Evolutionary conservation across 805 yeast species (phyloP), one percentile per base, ranked within the genome.

Genomic region (Candida glaebosa): DNA sequence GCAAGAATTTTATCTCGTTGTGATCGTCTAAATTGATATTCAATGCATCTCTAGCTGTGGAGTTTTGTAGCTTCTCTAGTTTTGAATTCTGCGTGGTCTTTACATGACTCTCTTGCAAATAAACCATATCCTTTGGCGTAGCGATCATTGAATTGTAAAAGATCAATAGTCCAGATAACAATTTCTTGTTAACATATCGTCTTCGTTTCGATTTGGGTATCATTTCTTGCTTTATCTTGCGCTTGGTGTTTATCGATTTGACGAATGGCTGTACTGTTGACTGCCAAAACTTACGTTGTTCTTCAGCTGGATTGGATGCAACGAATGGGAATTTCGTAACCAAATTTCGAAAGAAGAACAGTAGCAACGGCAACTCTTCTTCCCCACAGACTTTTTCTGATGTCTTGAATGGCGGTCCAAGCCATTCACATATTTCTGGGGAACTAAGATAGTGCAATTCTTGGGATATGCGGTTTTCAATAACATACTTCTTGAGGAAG

Each of bases 401-500:
- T 25, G 61, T 51, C 17, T 70, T 60, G 59, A 91, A 91, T 1
- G 98, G 98, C 16, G 74, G 73, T 0, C 97, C 97, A 50, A 91
- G 75, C 38, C 75, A 64, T 31, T 84, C 69, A 31, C 91, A 67
- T 9, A 89, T 82, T 15, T 76, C 65, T 24, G 80, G 77, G 44
- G 80, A 78, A 45, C 81, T 75, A 31, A 89, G 61, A 17, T 58
- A 59, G 20, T 68, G 75, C 32, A 88, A 67, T 58, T 91, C 99
- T 4, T 70, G 56, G 9, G 73, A 70, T 24, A 89, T 63, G 54
- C 85, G 77, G 9, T 75, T 67, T 46, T 78, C 75, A 19, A 91
- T 65, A 14, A 91, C 70, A 61, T 87, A 90, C 53, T 95, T 80
- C 61, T 91, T 91, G 40, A 93, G 72, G 59, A 84, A 86, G 55